Base-by-base conservation (phyloP, 345 rosid species). In the Diplotaxis tenuifolia region DNA sequence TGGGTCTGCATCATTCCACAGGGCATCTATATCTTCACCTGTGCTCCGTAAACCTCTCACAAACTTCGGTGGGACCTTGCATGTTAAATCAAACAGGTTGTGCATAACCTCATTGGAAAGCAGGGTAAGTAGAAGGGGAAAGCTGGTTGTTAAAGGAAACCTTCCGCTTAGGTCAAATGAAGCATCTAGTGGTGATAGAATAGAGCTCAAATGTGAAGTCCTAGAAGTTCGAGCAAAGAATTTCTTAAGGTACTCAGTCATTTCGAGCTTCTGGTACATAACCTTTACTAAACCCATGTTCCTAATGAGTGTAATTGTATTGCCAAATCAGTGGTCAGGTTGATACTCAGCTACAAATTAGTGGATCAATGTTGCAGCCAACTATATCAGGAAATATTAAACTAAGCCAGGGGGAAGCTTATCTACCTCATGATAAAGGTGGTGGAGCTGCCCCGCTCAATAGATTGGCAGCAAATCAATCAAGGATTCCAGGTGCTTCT, bases 361-460 rank as follows among this genome's bases (percentile, higher is more conserved):
- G 89, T 56, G 99, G 99, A 73, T 94, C 99, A 9, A 91, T 94
- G 72, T 69, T 91, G 79, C 97, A 94, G 77, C 99, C 97, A 81
- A 88, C 83, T 78, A 88, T 95, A 75, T 95, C 99, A 31, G 97
- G 99, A 78, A 88, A 85, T 71, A 86, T 95, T 59, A 89, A 95
- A 81, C 80, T 95, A 84, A 91, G 97, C 85, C 97, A 86, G 10
- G 97, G 99, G 76, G 97, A 95, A 85, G 97, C 99, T 78, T 95
- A 95, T 86, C 83, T 95, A 31, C 97, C 97, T 15, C 99, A 95
- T 78, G 99, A 95, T 79, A 94, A 85, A 80, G 96, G 99, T 73
- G 87, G 91, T 15, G 91, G 89, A 75, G 83, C 88, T 49, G 80
- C 88, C 65, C 79, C 96, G 67, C 76, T 95, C 23, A 88, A 85